Conservation (phyloP, 495 filamentous ascomycete genomes). For the Aspergillus sclerotiicarbonarius region DNA sequence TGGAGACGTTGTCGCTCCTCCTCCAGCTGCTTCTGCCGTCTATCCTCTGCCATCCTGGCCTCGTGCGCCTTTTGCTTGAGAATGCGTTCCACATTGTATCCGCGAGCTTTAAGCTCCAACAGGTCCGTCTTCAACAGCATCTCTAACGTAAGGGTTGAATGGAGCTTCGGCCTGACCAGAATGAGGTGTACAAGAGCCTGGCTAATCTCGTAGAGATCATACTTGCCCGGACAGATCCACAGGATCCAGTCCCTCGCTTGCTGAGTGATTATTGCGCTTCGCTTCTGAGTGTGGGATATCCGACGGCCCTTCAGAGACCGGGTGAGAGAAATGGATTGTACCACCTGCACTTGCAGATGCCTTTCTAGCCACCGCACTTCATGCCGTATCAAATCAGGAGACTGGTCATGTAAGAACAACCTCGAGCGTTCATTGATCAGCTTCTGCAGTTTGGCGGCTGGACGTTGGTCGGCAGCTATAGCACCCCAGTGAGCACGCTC, state of each 20-base stretch:
- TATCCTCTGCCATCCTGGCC: slow-evolving; percentile 77
- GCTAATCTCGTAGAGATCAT: slow-evolving; percentile 86
- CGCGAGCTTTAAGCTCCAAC: slow-evolving; percentile 70
- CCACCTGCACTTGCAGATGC: slow-evolving; percentile 73
- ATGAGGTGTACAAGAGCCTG: slow-evolving; percentile 76
- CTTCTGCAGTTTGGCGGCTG: slow-evolving; percentile 62
- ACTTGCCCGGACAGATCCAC: slow-evolving; percentile 59
- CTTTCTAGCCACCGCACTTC: slow-evolving; percentile 88
- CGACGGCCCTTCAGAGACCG: slow-evolving; percentile 66
- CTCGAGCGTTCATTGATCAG: slow-evolving; percentile 81
- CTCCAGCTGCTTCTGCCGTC: slow-evolving; percentile 72
- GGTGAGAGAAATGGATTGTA: slow-evolving; percentile 69
- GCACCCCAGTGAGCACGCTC: slow-evolving; percentile 49
- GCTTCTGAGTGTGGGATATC: slow-evolving; percentile 64
- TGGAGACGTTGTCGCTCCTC: slow-evolving; percentile 65
- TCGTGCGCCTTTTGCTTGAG: slow-evolving; percentile 80
- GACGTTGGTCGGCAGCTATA: slow-evolving; percentile 49
- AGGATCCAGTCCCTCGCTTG: slow-evolving; percentile 47
- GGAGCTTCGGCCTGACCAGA: slow-evolving; percentile 77
- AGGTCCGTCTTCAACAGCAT: slow-evolving; percentile 82
- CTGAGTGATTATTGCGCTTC: slow-evolving; percentile 63
- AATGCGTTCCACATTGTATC: slow-evolving; percentile 94
- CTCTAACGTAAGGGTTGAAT: slow-evolving; percentile 82
- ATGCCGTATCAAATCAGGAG: slow-evolving; percentile 66
- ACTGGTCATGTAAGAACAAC: slow-evolving; percentile 79